Conservation (phyloP, 257 asterid species). For the Solanum pinnatisectum region DNA sequence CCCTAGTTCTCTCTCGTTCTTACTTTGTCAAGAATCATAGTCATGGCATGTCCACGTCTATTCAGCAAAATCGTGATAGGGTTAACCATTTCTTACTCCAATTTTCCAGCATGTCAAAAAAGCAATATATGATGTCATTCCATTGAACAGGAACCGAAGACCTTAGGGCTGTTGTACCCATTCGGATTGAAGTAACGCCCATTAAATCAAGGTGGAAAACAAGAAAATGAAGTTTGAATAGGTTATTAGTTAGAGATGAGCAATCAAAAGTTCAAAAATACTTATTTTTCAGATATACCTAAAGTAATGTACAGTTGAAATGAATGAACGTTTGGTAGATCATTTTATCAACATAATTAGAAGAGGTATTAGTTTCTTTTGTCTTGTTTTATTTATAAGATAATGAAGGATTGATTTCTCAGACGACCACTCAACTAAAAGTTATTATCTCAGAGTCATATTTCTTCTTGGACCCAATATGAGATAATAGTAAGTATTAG, state of each 20-base stretch:
- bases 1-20: neutral
- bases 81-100: neutral
- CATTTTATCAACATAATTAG: neutral
- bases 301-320: neutral
- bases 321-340: neutral
- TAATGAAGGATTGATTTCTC: neutral
- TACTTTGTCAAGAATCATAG: neutral
- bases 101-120: neutral
- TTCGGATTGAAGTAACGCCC: neutral
- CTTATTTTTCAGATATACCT: neutral
- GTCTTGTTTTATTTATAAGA: neutral
- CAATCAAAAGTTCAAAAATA: neutral
- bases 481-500: neutral
- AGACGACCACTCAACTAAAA: neutral
- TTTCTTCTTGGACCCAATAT: neutral
- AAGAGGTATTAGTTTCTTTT: neutral
- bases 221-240: neutral
- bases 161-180: neutral
- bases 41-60: neutral
- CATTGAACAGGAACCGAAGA: neutral
- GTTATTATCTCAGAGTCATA: neutral
- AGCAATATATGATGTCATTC: neutral
- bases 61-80: neutral
- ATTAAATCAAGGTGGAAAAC: neutral
- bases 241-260: neutral